Conservation (phyloP, 2,329 filamentous ascomycete genomes). For the Aspergillus neotritici region DNA sequence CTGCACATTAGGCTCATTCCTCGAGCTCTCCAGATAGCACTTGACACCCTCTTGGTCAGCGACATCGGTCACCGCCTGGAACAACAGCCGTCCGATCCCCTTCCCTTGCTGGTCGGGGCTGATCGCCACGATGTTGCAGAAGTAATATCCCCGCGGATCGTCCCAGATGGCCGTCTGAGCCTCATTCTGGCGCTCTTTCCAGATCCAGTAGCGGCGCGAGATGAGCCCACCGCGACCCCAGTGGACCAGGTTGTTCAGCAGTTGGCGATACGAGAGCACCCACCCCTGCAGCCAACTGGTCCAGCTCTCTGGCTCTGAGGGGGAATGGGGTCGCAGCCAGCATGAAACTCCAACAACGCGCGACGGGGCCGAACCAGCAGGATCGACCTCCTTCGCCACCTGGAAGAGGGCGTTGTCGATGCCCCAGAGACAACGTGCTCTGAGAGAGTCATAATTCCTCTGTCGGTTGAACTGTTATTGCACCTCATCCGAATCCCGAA, state of each 20-base stretch:
- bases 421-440: constrained; percentile 64
- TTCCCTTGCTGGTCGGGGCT: constrained; percentile 60
- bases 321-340: constrained; percentile 59
- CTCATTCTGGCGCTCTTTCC: constrained; percentile 63
- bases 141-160: constrained; percentile 66
- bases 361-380: constrained; percentile 3
- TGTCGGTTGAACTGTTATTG: constrained; percentile 50
- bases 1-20: constrained; percentile 61
- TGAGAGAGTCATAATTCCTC: constrained; percentile 59
- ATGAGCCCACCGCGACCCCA: constrained; percentile 61
- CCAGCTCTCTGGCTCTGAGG: constrained; percentile 54
- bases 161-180: constrained; percentile 62
- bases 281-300: constrained; percentile 58
- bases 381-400: constrained; percentile 56
- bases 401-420: constrained; percentile 68
- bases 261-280: constrained; percentile 58
- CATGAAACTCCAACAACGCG: constrained; percentile 67
- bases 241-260: constrained; percentile 61
- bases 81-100: constrained; percentile 60
- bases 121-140: constrained; percentile 71
- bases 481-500: neutral
- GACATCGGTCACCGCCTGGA: constrained; percentile 57
- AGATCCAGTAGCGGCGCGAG: constrained; percentile 65
- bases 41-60: constrained; percentile 60
- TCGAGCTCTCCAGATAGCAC: constrained; percentile 67